Conservation (phyloP, 2,329 filamentous ascomycete genomes). For the Lithohypha guttulata region DNA sequence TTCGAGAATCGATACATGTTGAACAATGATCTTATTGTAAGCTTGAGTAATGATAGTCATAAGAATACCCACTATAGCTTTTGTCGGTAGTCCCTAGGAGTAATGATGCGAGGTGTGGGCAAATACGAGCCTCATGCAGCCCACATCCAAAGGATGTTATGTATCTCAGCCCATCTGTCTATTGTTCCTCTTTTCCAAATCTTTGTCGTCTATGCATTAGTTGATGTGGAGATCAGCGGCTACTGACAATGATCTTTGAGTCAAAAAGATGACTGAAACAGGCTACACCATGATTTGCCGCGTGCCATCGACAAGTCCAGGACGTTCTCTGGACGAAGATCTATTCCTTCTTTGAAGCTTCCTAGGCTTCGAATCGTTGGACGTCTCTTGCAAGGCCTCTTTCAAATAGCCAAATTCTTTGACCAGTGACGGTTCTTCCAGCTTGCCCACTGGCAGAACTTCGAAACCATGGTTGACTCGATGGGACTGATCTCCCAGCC, state of each 20-base stretch:
- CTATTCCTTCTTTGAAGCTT: constrained; percentile 16
- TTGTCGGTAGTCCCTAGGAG: background rate
- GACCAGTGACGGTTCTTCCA: constrained; percentile 12
- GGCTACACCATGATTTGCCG: background rate
- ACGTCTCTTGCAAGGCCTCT: constrained; percentile 1
- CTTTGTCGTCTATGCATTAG: constrained; percentile 4
- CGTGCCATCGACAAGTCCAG: constrained; percentile 12
- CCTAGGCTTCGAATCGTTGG: constrained; percentile 9
- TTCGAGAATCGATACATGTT: too few relatives aligned
- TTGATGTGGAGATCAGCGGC: background rate
- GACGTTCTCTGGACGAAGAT: constrained; percentile 12
- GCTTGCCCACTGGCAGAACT: constrained; percentile 17
- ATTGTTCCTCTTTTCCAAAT: constrained; percentile 5
- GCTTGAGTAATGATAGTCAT: background rate
- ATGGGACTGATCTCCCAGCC: constrained; percentile 14
- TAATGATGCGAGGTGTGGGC: too few relatives aligned
- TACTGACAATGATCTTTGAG: background rate
- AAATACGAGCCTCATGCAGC: background rate
- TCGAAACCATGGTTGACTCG: constrained; percentile 20
- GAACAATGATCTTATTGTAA: too few relatives aligned
- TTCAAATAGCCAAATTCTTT: constrained; percentile 16
- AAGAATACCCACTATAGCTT: background rate
- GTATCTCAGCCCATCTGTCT: background rate
- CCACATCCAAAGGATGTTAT: constrained; percentile 5
- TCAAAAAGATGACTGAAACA: background rate